Conservation (phyloP, 805 yeast species). For the Pachysolen tannophilus region DNA sequence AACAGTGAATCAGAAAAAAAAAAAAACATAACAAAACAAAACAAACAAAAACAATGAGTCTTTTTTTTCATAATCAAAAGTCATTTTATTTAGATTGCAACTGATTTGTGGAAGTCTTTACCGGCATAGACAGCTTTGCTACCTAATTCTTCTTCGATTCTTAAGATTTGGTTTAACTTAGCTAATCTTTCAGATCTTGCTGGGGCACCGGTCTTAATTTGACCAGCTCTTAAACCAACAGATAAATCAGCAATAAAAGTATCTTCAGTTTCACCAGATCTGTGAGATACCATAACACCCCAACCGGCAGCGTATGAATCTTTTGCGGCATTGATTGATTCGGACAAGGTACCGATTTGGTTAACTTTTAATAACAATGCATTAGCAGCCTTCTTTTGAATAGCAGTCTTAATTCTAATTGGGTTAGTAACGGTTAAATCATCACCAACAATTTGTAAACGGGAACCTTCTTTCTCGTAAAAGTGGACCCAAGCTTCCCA, state of each 20-base stretch:
- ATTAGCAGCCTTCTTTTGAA: constrained; percentile 92
- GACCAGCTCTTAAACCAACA: constrained; percentile 98
- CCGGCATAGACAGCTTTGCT: constrained; percentile 97
- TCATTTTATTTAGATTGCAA: constrained; percentile 22
- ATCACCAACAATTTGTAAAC: constrained; percentile 94
- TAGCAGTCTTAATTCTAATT: constrained; percentile 86
- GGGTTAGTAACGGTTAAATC: constrained; percentile 99
- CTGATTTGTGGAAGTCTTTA: constrained; percentile 67
- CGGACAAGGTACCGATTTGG: constrained; percentile 96
- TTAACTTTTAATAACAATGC: constrained; percentile 94
- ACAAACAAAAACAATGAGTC: no score
- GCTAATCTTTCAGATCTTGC: constrained; percentile 99
- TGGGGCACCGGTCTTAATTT: constrained; percentile 99
- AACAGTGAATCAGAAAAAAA: no score
- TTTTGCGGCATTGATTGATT: constrained; percentile 94
- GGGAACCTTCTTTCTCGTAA: constrained; percentile 59
- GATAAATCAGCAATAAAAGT: constrained; percentile 95
- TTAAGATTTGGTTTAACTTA: constrained; percentile 94
- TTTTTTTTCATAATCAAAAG: no score
- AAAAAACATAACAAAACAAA: no score
- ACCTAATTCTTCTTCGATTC: constrained; percentile 98
- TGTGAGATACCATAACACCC: constrained; percentile 99
- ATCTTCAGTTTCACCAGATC: constrained; percentile 99
- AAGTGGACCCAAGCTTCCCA: constrained; percentile 97
- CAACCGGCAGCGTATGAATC: constrained; percentile 93